Evolutionary conservation across 2,329 filamentous ascomycete genomes (phyloP), one percentile per base, ranked within the genome.

Genomic region (Parastagonospora nodorum): DNA sequence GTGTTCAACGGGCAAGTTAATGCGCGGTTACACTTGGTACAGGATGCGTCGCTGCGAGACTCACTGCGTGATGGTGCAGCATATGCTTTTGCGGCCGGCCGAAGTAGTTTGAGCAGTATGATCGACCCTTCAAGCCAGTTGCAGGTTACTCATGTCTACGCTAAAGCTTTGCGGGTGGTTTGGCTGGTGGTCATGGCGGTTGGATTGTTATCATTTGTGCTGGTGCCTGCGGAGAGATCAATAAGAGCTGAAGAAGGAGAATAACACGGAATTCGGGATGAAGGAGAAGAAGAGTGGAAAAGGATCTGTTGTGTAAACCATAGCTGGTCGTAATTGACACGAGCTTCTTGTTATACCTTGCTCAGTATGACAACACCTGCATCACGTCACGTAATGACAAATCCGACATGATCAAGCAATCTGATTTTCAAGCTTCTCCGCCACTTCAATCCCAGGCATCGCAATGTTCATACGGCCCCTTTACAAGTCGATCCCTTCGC

Each of bases 241-340:
- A 15, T 52, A 1, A 33, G 46, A 30, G n/a, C 36, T 57, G 39
- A 43, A 47, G 30, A 47, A 53, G 31, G 30, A 46, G 8, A n/a
- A 49, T 24, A 36, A 30, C 14, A 53, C 40, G 4, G 51, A 62
- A 31, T 60, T 65, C 60, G 15, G 68, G 57, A 45, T 71, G 67
- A 33, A 52, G 6, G 19, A 24, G 19, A 24, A 24, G 19, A 24
- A 24, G 19, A 24, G 3, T 24, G 5, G 19, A 24, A 24, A 3
- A 24, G 19, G 5, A 3, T 5, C 19, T 5, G 19, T 24, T 3
- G 19, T 24, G 3, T 24, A 24, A 24, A 24, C 3, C 19, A 5
- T 24, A 24, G 19, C 19, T 24, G 3, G 19, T 5, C 5, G 19
- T 24, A 24, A 5, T 24, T 24, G 19, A 24, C 3, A 24, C 3